Conservation (phyloP, 1,284 basidiomycete genomes). For the Sanguinoderma infundibulare region DNA sequence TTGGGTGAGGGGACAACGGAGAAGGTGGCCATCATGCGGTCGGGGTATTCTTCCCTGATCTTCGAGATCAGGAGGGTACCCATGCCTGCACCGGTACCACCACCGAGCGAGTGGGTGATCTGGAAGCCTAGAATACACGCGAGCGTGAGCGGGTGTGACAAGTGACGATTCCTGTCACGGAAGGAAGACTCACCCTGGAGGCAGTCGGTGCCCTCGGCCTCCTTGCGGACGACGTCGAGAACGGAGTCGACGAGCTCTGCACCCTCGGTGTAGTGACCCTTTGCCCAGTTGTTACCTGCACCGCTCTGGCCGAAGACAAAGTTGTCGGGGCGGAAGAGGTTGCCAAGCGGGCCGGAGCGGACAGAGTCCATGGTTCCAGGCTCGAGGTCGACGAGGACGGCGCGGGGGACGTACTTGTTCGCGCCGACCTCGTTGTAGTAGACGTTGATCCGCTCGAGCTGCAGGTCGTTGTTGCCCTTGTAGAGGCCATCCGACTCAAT, state of each 20-base stretch:
- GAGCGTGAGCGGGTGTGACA: slow-evolving; percentile 23
- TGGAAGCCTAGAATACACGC: slow-evolving; percentile 75
- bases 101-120: slow-evolving; percentile 95
- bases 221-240: slow-evolving; percentile 87
- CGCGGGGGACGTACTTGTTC: slow-evolving; percentile 96
- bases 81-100: slow-evolving; percentile 95
- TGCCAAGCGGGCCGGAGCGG: slow-evolving; percentile 82
- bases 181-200: slow-evolving; percentile 73
- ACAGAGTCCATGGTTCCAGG: slow-evolving; percentile 98
- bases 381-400: slow-evolving; percentile 93
- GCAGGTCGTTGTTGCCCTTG: slow-evolving; percentile 93
- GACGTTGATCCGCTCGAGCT: slow-evolving; percentile 96
- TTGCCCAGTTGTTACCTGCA: slow-evolving; percentile 97
- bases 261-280: slow-evolving; percentile 94
- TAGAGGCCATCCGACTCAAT: slow-evolving; percentile 93
- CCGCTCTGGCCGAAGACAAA: slow-evolving; percentile 91
- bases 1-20: slow-evolving; percentile 95
- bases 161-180: slow-evolving; percentile 24
- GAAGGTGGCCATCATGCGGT: slow-evolving; percentile 98
- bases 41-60: slow-evolving; percentile 92
- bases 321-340: slow-evolving; percentile 95
- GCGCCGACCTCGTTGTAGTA: slow-evolving; percentile 93
- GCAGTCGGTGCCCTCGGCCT: slow-evolving; percentile 91
- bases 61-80: slow-evolving; percentile 91
- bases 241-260: slow-evolving; percentile 96